Evolutionary conservation across 306 rosid species (phyloP).

Genomic region (Nissolia schottii): DNA sequence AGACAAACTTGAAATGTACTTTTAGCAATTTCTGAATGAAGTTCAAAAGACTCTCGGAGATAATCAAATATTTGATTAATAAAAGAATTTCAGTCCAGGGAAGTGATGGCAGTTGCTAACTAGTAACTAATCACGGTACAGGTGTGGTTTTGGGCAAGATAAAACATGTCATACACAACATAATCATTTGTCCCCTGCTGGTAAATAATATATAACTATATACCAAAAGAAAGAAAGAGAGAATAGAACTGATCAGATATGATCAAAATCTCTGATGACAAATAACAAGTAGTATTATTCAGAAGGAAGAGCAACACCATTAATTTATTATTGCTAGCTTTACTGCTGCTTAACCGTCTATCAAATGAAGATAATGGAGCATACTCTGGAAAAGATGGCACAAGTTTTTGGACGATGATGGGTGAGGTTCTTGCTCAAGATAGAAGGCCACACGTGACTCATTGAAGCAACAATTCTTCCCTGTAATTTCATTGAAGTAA

Average conservation of each 20-base stretch:
- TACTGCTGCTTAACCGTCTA: not conserved
- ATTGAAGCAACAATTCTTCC: conserved; percentile 89
- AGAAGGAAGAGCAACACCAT: conserved; percentile 5
- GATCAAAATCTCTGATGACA: not conserved
- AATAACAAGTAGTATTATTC: not conserved
- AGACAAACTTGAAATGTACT: conserved; percentile 11
- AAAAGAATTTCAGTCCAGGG: not conserved
- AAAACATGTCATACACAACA: not conserved
- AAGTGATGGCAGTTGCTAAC: not conserved
- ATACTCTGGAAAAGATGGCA: conserved; percentile 92
- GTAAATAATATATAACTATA: too few relatives aligned
- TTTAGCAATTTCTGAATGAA: not conserved
- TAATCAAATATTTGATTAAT: not conserved
- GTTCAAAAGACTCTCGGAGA: conserved; percentile 14
- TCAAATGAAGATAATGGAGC: conserved; percentile 28
- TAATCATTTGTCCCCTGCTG: not conserved
- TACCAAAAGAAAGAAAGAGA: not conserved
- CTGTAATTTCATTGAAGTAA: conserved; percentile 46
- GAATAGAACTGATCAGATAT: not conserved
- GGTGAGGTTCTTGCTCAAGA: conserved; percentile 81
- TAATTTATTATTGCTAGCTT: not conserved
- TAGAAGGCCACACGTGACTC: conserved; percentile 72
- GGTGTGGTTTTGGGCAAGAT: not conserved
- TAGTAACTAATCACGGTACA: not conserved
- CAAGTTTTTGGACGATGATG: conserved; percentile 86